A percentile compares a stretch with the other conserved stretches of the same genome.
These are phyloP conservation scores for Suhomyces kunorum DNA, from an alignment of 1,139 yeast species.

Conservation along the genomic window DNA sequence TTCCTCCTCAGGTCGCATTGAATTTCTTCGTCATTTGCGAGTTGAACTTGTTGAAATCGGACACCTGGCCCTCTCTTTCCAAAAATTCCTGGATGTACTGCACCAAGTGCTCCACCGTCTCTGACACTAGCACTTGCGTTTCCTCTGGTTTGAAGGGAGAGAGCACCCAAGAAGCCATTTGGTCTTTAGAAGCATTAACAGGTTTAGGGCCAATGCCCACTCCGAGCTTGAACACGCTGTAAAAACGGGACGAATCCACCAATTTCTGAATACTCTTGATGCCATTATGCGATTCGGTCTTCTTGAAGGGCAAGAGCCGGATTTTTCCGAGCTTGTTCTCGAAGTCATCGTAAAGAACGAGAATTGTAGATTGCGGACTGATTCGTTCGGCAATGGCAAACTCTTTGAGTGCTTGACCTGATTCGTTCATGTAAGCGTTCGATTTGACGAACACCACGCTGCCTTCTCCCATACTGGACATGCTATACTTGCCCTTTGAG, in stretches of 20 bases:
- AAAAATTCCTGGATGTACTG: slow-evolving; percentile 14
- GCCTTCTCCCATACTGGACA: slow-evolving; percentile 20
- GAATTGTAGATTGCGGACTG: slow-evolving; percentile 18
- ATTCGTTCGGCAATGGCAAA: slow-evolving; percentile 25
- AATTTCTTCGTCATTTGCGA: slow-evolving; percentile 15
- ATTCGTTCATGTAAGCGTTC: slow-evolving; percentile 45
- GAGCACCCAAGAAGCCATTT: slow-evolving; percentile 46
- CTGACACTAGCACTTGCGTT: slow-evolving; percentile 3
- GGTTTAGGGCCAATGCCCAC: slow-evolving; percentile 52
- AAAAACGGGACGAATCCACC: slow-evolving; percentile 3
- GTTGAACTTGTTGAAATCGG: slow-evolving; percentile 18
- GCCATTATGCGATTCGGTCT: slow-evolving; percentile 47
- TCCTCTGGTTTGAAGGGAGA: slow-evolving; percentile 26
- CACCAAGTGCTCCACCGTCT: slow-evolving; percentile 5
- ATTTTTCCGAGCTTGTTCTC: slow-evolving; percentile 35
- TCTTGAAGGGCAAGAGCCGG: slow-evolving; percentile 30
- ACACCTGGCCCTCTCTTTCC: slow-evolving; percentile 12
- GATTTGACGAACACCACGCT: slow-evolving; percentile 37
- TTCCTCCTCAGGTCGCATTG: background rate
- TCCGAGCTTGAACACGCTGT: slow-evolving; percentile 34
- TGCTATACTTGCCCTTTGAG: slow-evolving; percentile 25
- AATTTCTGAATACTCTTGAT: slow-evolving; percentile 28
- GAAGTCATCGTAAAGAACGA: slow-evolving; percentile 45
- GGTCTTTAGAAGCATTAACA: slow-evolving; percentile 30
- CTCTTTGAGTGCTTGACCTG: slow-evolving; percentile 32